A percentile compares a stretch with the other conserved stretches of the same genome.
These are phyloP conservation scores for Cyberlindnera saturnus DNA, from an alignment of 805 yeast genomes.

Conservation along the genomic window DNA sequence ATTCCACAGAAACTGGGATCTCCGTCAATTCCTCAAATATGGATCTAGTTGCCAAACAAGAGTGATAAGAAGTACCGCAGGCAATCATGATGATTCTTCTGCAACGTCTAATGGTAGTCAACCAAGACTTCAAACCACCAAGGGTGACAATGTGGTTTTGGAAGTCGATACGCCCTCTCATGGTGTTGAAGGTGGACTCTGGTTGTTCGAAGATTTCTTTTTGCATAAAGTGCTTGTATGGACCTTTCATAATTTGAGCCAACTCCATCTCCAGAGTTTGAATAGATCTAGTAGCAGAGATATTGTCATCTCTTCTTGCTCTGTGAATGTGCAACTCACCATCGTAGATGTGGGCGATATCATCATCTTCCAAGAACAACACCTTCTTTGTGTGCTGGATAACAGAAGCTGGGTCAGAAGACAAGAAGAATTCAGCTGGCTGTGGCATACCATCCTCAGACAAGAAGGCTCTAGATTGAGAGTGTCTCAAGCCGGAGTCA, in stretches of 20 bases:
- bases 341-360: slow-evolving; percentile 95
- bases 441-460: slow-evolving; percentile 89
- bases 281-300: slow-evolving; percentile 90
- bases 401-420: slow-evolving; percentile 96
- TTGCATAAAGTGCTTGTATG: slow-evolving; percentile 94
- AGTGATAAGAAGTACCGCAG: slow-evolving; percentile 98
- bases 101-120: slow-evolving; percentile 87
- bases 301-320: slow-evolving; percentile 80
- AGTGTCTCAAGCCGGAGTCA: slow-evolving; percentile 59
- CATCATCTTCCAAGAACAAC: slow-evolving; percentile 93
- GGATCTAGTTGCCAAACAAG: slow-evolving; percentile 95
- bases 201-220: slow-evolving; percentile 99
- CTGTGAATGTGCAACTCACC: slow-evolving; percentile 99
- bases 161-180: slow-evolving; percentile 98
- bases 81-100: slow-evolving; percentile 97
- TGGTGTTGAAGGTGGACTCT: slow-evolving; percentile 94
- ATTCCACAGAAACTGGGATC: slow-evolving; percentile 86
- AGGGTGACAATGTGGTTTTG: slow-evolving; percentile 67
- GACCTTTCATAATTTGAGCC: slow-evolving; percentile 97
- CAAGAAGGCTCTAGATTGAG: slow-evolving; percentile 94
- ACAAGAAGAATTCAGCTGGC: slow-evolving; percentile 92
- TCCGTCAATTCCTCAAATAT: slow-evolving; percentile 95
- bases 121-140: slow-evolving; percentile 84
- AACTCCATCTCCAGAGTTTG: slow-evolving; percentile 96
- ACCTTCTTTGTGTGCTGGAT: slow-evolving; percentile 97